These are phyloP conservation scores for Cyberlindnera lachancei DNA, from an alignment of 805 yeast genomes.

Conservation along the genomic window DNA sequence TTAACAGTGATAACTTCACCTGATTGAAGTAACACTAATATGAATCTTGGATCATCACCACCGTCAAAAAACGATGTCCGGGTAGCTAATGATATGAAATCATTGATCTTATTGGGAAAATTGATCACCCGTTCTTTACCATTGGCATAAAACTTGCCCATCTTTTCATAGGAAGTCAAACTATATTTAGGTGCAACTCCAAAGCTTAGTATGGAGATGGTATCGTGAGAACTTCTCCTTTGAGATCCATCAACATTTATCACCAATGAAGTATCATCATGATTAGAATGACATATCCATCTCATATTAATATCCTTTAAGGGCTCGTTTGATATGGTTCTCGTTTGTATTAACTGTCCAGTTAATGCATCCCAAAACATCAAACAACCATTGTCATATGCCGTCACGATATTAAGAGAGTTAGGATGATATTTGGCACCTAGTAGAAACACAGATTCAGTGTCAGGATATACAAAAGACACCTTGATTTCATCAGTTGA, in stretches of 20 bases:
- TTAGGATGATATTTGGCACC: conserved; percentile 86
- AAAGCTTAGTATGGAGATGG: conserved; percentile 56
- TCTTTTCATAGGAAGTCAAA: conserved; percentile 74
- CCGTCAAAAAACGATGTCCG: conserved; percentile 75
- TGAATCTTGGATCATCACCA: conserved; percentile 62
- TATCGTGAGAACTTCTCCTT: conserved; percentile 32
- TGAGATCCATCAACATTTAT: conserved; percentile 60
- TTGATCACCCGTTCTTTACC: conserved; percentile 52
- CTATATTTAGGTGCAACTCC: conserved; percentile 76
- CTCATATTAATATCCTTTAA: conserved; percentile 45
- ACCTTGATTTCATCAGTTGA: conserved; percentile 50
- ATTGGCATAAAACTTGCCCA: conserved; percentile 66
- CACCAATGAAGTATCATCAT: conserved; percentile 70
- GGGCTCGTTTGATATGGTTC: conserved; percentile 43
- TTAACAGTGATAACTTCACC: conserved; percentile 60
- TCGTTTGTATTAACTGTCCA: conserved; percentile 67
- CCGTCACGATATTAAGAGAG: conserved; percentile 75
- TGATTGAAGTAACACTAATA: conserved; percentile 50
- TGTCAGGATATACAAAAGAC: conserved; percentile 52
- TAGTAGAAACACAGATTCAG: conserved; percentile 22
- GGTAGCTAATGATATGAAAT: conserved; percentile 47
- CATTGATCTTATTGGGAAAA: conserved; percentile 47
- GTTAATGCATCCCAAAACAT: conserved; percentile 90
- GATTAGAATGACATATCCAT: conserved; percentile 78
- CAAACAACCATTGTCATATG: conserved; percentile 75